Evolutionary conservation across 306 rosid species (phyloP).

Genomic region (Trifolium subterraneum): DNA sequence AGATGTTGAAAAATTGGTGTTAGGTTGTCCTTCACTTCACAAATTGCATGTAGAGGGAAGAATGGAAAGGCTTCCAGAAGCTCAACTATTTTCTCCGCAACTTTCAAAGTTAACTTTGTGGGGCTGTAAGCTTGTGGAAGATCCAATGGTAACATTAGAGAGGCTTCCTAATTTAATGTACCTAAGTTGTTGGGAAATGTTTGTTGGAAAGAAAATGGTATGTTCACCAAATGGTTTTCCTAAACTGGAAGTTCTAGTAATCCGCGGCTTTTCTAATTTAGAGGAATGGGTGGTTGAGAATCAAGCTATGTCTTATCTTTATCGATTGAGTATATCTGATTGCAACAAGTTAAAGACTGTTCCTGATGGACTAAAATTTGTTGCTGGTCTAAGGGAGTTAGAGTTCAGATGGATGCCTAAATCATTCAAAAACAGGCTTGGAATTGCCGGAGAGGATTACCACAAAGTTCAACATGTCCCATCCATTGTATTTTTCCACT

Average conservation of each 20-base stretch:
- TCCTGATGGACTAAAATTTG: conserved; percentile 58
- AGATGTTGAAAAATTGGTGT: conserved; percentile 40
- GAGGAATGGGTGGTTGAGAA: conserved; percentile 58
- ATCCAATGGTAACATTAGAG: conserved; percentile 50
- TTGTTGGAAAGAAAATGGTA: conserved; percentile 46
- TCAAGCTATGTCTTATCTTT: conserved; percentile 48
- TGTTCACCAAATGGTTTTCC: conserved; percentile 56
- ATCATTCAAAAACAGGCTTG: conserved; percentile 48
- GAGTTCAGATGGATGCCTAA: conserved; percentile 50
- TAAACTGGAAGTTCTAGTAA: conserved; percentile 45
- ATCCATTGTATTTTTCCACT: conserved; percentile 40
- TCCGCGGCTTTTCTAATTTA: conserved; percentile 36
- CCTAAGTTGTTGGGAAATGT: conserved; percentile 48
- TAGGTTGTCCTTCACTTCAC: conserved; percentile 54
- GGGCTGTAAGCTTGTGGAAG: conserved; percentile 47
- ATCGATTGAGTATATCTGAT: conserved; percentile 34
- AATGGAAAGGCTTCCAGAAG: conserved; percentile 19
- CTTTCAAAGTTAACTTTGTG: conserved; percentile 51
- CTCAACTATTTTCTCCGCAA: background rate
- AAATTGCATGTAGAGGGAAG: conserved; percentile 45
- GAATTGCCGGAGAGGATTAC: conserved; percentile 50
- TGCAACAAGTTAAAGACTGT: conserved; percentile 43
- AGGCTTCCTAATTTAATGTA: conserved; percentile 52
- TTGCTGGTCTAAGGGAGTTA: conserved; percentile 43
- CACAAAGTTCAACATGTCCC: conserved; percentile 59